Percentiles rank a stretch among this genome's conserved stretches.
These are phyloP conservation scores for Planoprotostelium fungivorum DNA, from an alignment of 78 protist genomes.

Conservation along the genomic window DNA sequence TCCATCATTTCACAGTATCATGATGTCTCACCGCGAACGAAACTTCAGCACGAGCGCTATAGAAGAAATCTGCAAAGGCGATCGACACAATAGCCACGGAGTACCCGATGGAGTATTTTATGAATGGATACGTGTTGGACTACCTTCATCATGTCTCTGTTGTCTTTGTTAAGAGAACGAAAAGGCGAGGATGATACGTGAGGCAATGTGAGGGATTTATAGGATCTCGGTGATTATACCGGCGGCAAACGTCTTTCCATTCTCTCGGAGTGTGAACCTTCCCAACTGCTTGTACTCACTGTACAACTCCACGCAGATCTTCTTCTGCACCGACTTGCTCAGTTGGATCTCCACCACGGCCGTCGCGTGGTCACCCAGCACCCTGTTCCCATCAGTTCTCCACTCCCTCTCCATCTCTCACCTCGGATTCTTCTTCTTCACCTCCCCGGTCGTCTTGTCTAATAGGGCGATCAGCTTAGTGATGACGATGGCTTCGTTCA, in stretches of 20 bases:
- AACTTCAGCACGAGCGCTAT: too few species aligned
- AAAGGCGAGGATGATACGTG: too few species aligned
- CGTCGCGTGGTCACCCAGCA: background rate
- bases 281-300: conserved; percentile 46
- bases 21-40: too few species aligned
- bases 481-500: conserved; percentile 34
- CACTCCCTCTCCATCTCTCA: background rate
- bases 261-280: conserved; percentile 57
- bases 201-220: too few species aligned
- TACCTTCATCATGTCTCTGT: too few species aligned
- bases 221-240: conserved; percentile 54
- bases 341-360: conserved; percentile 49
- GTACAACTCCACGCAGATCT: conserved; percentile 55
- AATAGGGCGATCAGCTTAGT: conserved; percentile 5
- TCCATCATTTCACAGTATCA: too few species aligned
- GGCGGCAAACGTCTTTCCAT: conserved; percentile 57
- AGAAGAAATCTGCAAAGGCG: too few species aligned
- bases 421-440: conserved; percentile 35
- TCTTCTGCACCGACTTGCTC: background rate
- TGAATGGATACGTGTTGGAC: too few species aligned
- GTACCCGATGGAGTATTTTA: too few species aligned
- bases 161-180: too few species aligned
- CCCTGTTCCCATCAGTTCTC: background rate
- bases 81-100: too few species aligned
- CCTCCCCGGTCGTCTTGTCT: conserved; percentile 32